These are phyloP conservation scores for Anethum foeniculum DNA, from an alignment of 140 eudicot genomes.

Conservation along the genomic window DNA sequence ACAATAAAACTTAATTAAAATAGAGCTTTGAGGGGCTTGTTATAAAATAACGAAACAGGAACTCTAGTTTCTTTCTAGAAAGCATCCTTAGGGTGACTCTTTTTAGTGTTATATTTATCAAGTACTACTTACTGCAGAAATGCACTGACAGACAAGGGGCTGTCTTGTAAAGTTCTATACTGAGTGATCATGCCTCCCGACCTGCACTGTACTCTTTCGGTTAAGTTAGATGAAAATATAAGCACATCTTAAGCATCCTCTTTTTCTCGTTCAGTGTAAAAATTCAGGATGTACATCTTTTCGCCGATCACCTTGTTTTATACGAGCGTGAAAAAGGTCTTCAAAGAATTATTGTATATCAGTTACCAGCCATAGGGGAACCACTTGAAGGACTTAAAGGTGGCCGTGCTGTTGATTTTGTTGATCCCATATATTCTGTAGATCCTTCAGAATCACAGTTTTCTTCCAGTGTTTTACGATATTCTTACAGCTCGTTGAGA, in stretches of 20 bases:
- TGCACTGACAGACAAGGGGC: not conserved
- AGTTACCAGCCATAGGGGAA: constrained; percentile 69
- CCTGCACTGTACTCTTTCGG: constrained; percentile 4
- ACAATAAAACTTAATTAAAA: too few species aligned
- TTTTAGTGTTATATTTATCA: not conserved
- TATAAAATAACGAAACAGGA: not conserved
- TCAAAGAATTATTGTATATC: constrained; percentile 47
- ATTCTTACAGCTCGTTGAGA: constrained; percentile 68
- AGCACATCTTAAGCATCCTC: not conserved
- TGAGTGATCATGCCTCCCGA: not conserved
- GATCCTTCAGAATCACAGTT: constrained; percentile 63
- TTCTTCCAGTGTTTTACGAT: constrained; percentile 69
- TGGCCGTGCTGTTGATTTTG: constrained; percentile 61
- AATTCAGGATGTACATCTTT: constrained; percentile 64
- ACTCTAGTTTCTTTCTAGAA: not conserved
- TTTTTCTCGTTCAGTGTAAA: constrained; percentile 47
- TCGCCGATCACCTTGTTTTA: constrained; percentile 70
- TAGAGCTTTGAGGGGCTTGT: not conserved
- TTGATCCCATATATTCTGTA: constrained; percentile 78
- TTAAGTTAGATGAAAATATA: not conserved
- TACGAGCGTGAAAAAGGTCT: constrained; percentile 84
- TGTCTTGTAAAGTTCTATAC: not conserved
- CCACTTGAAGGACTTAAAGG: constrained; percentile 67
- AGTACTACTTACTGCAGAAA: not conserved
- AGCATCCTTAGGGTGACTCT: not conserved